A percentile compares a stretch with the other conserved stretches of the same genome.
Evolutionary conservation across 2,329 filamentous ascomycete genomes (phyloP).

Genomic region (Nemania sp.): DNA sequence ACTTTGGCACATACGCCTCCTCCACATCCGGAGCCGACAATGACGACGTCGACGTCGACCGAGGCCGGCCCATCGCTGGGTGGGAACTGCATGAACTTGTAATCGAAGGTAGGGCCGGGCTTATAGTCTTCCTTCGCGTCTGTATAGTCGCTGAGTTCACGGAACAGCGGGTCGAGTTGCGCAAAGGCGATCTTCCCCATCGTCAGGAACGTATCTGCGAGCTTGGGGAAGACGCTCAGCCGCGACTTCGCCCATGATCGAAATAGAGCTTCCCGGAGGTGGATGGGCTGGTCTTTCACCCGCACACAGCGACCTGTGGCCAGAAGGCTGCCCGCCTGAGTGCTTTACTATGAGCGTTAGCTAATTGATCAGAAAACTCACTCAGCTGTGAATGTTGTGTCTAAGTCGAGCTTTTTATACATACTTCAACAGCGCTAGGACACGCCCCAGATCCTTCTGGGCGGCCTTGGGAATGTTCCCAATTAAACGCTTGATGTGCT

Average conservation of each 20-base stretch:
- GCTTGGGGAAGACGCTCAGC: slow-evolving; percentile 55
- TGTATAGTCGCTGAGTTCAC: slow-evolving; percentile 59
- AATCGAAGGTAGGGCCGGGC: slow-evolving; percentile 56
- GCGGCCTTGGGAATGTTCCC: slow-evolving; percentile 39
- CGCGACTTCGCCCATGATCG: slow-evolving; percentile 64
- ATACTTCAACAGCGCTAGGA: slow-evolving; percentile 50
- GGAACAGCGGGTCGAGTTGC: slow-evolving; percentile 58
- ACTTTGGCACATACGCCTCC: slow-evolving; percentile 71
- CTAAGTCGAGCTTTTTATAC: slow-evolving; percentile 27
- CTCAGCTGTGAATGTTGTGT: neutral
- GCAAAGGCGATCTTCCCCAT: slow-evolving; percentile 52
- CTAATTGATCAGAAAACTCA: neutral
- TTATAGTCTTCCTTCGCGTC: slow-evolving; percentile 56
- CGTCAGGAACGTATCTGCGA: slow-evolving; percentile 42
- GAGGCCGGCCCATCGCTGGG: slow-evolving; percentile 52
- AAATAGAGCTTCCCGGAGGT: slow-evolving; percentile 64
- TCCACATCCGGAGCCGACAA: slow-evolving; percentile 73
- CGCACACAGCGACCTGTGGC: slow-evolving; percentile 70
- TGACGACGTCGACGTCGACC: slow-evolving; percentile 75
- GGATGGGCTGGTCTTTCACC: slow-evolving; percentile 62
- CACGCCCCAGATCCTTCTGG: slow-evolving; percentile 43
- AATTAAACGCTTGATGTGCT: slow-evolving; percentile 51
- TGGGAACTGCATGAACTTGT: slow-evolving; percentile 63
- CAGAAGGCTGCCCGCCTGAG: slow-evolving; percentile 63
- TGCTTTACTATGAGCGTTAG: slow-evolving; percentile 47